Percentiles rank a stretch among this genome's conserved stretches.
Evolutionary conservation across 2,329 filamentous ascomycete species (phyloP).

Genomic region (Thermothelomyces thermophilus): DNA sequence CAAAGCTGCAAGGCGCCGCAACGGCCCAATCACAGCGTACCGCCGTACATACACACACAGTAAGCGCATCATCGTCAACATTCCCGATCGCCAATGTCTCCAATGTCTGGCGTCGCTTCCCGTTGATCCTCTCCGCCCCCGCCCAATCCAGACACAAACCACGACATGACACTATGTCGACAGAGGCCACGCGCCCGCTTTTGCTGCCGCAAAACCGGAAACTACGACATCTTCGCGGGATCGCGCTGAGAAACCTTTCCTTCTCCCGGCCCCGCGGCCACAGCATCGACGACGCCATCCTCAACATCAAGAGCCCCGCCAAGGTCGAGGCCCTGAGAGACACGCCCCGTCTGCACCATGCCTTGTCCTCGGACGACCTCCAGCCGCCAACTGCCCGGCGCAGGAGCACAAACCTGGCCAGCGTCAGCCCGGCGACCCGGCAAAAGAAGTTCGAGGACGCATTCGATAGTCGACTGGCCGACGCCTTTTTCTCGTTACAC

Average conservation of each 20-base stretch:
- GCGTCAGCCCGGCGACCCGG: conserved; percentile 42
- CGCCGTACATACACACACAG: no score
- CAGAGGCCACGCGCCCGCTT: conserved; percentile 37
- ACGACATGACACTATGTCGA: conserved; percentile 28
- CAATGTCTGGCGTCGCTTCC: background rate
- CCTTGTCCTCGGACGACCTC: conserved; percentile 49
- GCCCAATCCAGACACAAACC: background rate
- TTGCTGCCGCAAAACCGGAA: conserved; percentile 72
- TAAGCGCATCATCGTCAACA: conserved; percentile 1
- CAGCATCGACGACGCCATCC: conserved; percentile 71
- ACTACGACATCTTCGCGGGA: conserved; percentile 77
- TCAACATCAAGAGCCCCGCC: conserved; percentile 61
- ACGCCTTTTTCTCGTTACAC: conserved; percentile 85
- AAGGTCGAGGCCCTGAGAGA: conserved; percentile 54
- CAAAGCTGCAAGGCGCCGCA: background rate
- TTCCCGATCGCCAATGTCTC: background rate
- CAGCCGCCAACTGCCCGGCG: conserved; percentile 34
- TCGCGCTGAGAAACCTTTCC: conserved; percentile 79
- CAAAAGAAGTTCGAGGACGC: conserved; percentile 73
- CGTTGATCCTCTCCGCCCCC: no score
- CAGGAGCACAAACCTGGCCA: conserved; percentile 44
- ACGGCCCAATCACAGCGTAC: background rate
- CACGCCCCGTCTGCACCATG: conserved; percentile 44
- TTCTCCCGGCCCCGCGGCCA: conserved; percentile 51
- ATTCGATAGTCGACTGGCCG: conserved; percentile 65